Evolutionary conservation across 257 asterid species (phyloP), one percentile per base, ranked within the genome.

Genomic region (Paulownia fortunei): DNA sequence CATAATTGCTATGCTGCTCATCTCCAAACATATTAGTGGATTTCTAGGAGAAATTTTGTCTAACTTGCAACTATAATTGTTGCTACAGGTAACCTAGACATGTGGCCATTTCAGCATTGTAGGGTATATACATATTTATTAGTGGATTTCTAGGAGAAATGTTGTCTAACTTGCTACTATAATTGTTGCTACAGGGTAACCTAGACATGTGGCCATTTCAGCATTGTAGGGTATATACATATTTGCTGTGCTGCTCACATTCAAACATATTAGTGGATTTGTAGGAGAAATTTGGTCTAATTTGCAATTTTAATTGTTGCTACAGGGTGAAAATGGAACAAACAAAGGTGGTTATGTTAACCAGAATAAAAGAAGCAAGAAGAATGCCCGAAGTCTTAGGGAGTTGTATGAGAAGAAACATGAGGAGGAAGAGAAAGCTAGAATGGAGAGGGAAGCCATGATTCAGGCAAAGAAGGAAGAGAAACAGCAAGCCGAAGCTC

Each of bases 371-470:
- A 87, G 56, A 78, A 80, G 60, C 81, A 82, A 76, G 72, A 89
- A 85, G 69, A 76, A 68, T 27, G 49, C 82, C 9, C 71, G 55
- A 49, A 91, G 87, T 76, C 88, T 91, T 18, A 59, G 76, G 72
- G 96, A 85, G 79, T 16, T 91, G 84, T 91, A 90, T 72, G 81
- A 84, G 84, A 90, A 83, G 83, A 91, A 86, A 76, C 90, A 75
- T 0, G 91, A 79, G 37, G 96, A 90, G 85, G 89, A 82, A 58
- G 97, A 88, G 84, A 86, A 86, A 56, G 89, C 89, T 36, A 84
- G 88, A 80, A 64, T 76, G 74, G 96, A 95, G 83, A 86, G 87
- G 78, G 98, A 91, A 63, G 92, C 91, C 61, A 26, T 75, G 71
- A 60, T 86, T 71, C 84, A 76, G 79, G 91, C 88, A 19, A 91